phyloP scores from a whole-genome alignment of 164 flowering plant genomes.

The Macadamia tetraphylla region DNA sequence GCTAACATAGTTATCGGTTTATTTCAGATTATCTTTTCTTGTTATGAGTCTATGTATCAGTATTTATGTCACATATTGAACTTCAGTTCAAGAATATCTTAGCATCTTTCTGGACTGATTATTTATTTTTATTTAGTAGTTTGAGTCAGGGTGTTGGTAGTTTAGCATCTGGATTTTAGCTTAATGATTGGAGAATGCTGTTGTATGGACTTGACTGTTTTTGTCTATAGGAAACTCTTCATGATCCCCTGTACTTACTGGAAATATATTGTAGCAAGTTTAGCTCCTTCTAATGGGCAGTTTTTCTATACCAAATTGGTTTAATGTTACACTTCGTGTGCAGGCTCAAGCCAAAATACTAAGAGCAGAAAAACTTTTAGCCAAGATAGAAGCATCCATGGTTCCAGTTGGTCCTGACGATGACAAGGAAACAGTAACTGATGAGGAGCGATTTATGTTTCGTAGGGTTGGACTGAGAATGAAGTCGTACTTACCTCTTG shows the following conservation, averaged over 20 bases:
- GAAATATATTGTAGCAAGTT: not conserved
- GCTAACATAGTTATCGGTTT: no score
- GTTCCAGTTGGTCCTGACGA: conserved; percentile 75
- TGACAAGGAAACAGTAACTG: conserved; percentile 89
- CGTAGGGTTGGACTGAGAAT: conserved; percentile 88
- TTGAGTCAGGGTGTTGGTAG: no score
- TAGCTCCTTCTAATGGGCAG: not conserved
- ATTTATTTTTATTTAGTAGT: no score
- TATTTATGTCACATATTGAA: no score
- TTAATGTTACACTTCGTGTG: conserved; percentile 9
- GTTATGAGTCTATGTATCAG: no score
- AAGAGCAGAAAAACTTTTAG: conserved; percentile 72
- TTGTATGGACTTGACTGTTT: not conserved
- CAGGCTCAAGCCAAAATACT: conserved; percentile 85
- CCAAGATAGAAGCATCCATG: conserved; percentile 84
- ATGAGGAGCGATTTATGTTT: conserved; percentile 90
- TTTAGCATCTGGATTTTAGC: not conserved
- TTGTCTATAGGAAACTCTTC: not conserved
- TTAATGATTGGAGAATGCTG: not conserved
- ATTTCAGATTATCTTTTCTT: no score
- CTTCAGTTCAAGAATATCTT: no score
- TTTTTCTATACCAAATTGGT: conserved; percentile 6
- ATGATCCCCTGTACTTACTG: no score
- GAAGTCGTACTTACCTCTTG: conserved; percentile 90
- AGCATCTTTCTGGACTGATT: no score